Evolutionary conservation across 495 filamentous ascomycete species (phyloP), one percentile per base, ranked within the genome.

Genomic region (Penicillium samsonianum): DNA sequence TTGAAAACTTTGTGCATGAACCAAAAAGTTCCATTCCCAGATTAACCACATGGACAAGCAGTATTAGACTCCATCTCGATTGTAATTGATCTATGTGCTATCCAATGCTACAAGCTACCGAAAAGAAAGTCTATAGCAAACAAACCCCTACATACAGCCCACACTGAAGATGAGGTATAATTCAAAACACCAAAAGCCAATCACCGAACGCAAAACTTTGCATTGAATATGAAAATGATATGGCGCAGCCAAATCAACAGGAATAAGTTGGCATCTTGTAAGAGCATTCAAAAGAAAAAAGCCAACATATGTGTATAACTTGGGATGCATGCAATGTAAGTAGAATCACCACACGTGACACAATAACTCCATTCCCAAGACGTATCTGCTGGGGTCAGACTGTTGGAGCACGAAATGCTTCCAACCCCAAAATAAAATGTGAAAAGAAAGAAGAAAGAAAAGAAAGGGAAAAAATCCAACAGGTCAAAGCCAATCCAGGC

Each of bases 181-280:
- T 50, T 25, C 43, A 54, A 52, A 59, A 57, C 38, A 53, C 50
- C 42, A 9, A 23, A 23, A 37, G 41, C 37, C 55, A 44, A 25
- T 42, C 47, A 48, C 38, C 38, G 40, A 59, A 56, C 45, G 43
- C 51, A 56, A 53, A n/a, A 47, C 48, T 33, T 37, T 23, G 19
- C 46, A 17, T 22, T 19, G 28, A 7, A 35, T 47, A 44, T 28
- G 12, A 38, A 20, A 14, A 26, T 12, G 25, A 48, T 31, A 28
- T 14, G 28, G 28, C 17, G 30, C 35, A 20, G 25, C 45, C 50
- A 52, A 12, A 30, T 26, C 35, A 38, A 38, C 31, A 11, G 7
- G 28, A 16, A 41, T 5, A 16, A 14, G 10, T 5, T 9, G 16
- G 16, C 25, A 37, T 23, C 30, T 41, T 28, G 16, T 4, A 40